A percentile compares a stretch with the other conserved stretches of the same genome.
phyloP scores from a whole-genome alignment of 805 yeast species.

The Candida parachauliodes region DNA sequence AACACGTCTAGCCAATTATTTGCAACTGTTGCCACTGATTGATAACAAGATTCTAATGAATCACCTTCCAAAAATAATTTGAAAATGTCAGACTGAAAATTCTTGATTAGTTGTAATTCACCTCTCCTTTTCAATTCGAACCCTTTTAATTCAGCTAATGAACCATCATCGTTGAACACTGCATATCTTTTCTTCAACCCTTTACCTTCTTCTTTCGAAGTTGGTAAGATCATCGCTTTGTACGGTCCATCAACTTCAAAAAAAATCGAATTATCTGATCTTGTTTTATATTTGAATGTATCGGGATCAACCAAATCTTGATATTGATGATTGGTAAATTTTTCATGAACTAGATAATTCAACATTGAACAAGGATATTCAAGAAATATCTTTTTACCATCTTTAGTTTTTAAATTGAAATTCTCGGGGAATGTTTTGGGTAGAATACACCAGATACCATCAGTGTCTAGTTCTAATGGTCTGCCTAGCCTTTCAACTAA shows the following conservation, averaged over 20 bases:
- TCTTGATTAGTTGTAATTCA: conserved; percentile 87
- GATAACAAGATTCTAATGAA: conserved; percentile 75
- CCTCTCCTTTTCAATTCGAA: conserved; percentile 97
- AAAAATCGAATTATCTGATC: conserved; percentile 89
- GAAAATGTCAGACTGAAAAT: conserved; percentile 92
- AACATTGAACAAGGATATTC: conserved; percentile 97
- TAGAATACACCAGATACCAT: conserved; percentile 98
- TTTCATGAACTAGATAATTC: conserved; percentile 85
- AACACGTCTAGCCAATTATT: conserved; percentile 94
- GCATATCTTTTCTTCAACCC: conserved; percentile 96
- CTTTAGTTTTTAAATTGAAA: conserved; percentile 61
- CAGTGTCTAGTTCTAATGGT: conserved; percentile 95
- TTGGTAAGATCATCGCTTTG: conserved; percentile 94
- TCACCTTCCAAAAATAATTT: conserved; percentile 85
- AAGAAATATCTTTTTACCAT: conserved; percentile 72
- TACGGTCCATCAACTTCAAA: conserved; percentile 99
- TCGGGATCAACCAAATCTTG: conserved; percentile 77
- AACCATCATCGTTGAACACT: conserved; percentile 91
- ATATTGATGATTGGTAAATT: conserved; percentile 91
- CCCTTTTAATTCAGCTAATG: conserved; percentile 93
- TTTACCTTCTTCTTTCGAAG: conserved; percentile 96
- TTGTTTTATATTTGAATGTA: conserved; percentile 65
- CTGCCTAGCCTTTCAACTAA: conserved; percentile 91
- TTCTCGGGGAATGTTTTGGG: conserved; percentile 94
- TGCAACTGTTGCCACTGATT: conserved; percentile 87